Conservation (phyloP, 1,284 basidiomycete genomes). For the Ustilago sp. region DNA sequence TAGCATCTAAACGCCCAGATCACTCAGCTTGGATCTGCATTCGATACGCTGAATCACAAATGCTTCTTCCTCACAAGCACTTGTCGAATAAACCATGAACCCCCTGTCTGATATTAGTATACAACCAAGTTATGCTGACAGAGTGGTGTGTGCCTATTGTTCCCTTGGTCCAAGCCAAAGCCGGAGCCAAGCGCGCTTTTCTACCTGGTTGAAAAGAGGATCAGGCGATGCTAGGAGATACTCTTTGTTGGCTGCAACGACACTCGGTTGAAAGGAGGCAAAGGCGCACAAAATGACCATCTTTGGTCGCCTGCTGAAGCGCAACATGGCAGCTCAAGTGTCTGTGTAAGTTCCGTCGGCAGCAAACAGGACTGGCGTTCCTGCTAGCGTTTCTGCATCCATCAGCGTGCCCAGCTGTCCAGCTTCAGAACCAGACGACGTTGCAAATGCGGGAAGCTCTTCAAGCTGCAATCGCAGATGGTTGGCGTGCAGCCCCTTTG, state of each 20-base stretch:
- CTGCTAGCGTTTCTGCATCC: conserved; percentile 4
- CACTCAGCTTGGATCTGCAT: not conserved
- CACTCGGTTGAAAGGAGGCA: not conserved
- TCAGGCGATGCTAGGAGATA: not conserved
- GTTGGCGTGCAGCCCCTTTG: conserved; percentile 3
- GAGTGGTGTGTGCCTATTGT: conserved; percentile 4
- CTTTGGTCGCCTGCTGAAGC: not conserved
- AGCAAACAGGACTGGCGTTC: conserved; percentile 8
- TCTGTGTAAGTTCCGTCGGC: conserved; percentile 7
- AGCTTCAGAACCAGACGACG: conserved; percentile 14
- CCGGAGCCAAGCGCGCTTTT: not conserved
- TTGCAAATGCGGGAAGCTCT: conserved; percentile 8
- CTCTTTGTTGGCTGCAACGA: not conserved
- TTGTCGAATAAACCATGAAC: conserved; percentile 9
- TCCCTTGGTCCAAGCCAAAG: not conserved
- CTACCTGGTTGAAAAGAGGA: too few relatives aligned
- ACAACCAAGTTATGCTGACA: conserved; percentile 12
- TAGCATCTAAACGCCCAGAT: not conserved
- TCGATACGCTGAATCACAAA: not conserved
- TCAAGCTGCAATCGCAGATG: conserved; percentile 6
- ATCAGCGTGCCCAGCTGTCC: conserved; percentile 16
- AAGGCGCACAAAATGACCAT: not conserved
- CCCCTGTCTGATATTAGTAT: conserved; percentile 10
- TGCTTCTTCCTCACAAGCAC: conserved; percentile 2
- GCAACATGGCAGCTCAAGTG: not conserved